These are phyloP conservation scores for Xylaria multiplex DNA, from an alignment of 2,329 filamentous ascomycete genomes.

Conservation along the genomic window DNA sequence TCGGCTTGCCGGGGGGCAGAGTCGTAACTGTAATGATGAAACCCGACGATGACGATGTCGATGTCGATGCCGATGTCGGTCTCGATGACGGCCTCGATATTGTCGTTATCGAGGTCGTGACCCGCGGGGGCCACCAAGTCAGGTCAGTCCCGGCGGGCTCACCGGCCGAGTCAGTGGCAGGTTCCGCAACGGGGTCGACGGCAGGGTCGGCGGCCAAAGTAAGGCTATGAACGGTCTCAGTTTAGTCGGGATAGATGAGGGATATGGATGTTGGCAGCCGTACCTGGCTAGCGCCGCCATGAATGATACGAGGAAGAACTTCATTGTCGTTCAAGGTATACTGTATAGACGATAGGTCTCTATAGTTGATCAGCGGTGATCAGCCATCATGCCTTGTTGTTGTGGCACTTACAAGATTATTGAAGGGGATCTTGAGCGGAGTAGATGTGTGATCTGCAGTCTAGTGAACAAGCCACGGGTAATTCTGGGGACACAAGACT, in stretches of 20 bases:
- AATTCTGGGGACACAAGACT: neutral
- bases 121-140: constrained; percentile 10
- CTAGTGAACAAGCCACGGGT: constrained; percentile 5
- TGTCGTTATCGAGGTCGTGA: neutral
- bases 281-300: constrained; percentile 42
- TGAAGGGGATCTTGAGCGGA: constrained; percentile 16
- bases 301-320: constrained; percentile 36
- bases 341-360: neutral
- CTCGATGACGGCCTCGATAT: constrained; percentile 11
- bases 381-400: constrained; percentile 1
- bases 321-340: constrained; percentile 37
- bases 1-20: constrained; percentile 38
- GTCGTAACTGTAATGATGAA: constrained; percentile 45
- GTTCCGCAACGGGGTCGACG: neutral
- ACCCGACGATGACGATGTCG: constrained; percentile 21
- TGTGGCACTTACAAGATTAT: constrained; percentile 9
- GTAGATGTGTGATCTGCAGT: constrained; percentile 22
- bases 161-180: neutral
- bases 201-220: constrained; percentile 5
- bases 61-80: neutral
- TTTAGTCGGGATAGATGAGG: neutral
- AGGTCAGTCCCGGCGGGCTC: neutral
- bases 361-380: constrained; percentile 5
- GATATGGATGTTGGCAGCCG: neutral
- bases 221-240: constrained; percentile 11